phyloP scores from a whole-genome alignment of 2,329 filamentous ascomycete species.

The Epichloe typhina region DNA sequence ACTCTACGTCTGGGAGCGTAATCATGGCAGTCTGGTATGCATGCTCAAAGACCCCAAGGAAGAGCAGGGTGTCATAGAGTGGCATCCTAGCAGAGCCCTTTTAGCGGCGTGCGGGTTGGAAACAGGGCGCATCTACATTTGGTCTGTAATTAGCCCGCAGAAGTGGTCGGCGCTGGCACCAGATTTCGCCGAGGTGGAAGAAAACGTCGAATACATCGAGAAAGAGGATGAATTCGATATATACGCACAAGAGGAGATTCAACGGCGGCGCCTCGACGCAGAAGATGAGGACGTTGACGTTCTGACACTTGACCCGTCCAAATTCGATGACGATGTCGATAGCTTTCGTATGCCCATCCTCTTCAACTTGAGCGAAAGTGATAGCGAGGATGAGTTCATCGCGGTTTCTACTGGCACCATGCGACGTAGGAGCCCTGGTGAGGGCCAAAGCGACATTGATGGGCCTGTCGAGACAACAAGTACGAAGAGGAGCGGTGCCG shows the following conservation, averaged over 20 bases:
- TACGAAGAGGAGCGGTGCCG: slow-evolving; percentile 25
- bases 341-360: slow-evolving; percentile 86
- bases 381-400: slow-evolving; percentile 82
- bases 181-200: slow-evolving; percentile 94
- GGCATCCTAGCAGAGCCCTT: slow-evolving; percentile 81
- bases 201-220: slow-evolving; percentile 95
- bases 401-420: slow-evolving; percentile 66
- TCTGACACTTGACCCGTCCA: slow-evolving; percentile 57
- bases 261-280: slow-evolving; percentile 75
- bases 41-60: slow-evolving; percentile 96
- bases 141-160: slow-evolving; percentile 90
- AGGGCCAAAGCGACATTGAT: slow-evolving; percentile 46
- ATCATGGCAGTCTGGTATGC: slow-evolving; percentile 84
- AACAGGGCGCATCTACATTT: slow-evolving; percentile 85
- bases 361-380: slow-evolving; percentile 84
- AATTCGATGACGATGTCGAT: slow-evolving; percentile 44
- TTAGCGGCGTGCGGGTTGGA: slow-evolving; percentile 88
- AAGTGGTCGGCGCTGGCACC: slow-evolving; percentile 95
- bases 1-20: slow-evolving; percentile 95
- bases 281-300: slow-evolving; percentile 94
- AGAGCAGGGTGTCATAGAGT: slow-evolving; percentile 91
- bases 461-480: slow-evolving; percentile 34
- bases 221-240: slow-evolving; percentile 97
- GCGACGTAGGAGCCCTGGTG: slow-evolving; percentile 70
- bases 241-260: slow-evolving; percentile 86